These are phyloP conservation scores for Tetrahymena borealis DNA, from an alignment of 73 alveolate genomes.

Conservation along the genomic window DNA sequence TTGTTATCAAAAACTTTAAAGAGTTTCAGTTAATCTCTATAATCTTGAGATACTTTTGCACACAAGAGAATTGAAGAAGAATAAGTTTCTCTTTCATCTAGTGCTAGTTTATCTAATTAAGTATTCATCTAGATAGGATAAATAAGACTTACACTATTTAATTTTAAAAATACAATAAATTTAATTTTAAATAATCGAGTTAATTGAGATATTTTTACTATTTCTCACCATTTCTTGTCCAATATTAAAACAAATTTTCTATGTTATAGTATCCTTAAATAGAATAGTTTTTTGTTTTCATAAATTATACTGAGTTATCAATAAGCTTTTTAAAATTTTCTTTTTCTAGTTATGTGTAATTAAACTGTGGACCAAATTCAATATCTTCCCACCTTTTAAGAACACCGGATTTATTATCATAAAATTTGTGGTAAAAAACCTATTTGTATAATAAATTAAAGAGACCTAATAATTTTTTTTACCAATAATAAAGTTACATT, in stretches of 20 bases:
- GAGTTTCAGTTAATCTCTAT: not conserved
- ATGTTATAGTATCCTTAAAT: not conserved
- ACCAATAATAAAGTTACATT: not conserved
- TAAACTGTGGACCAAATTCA: not conserved
- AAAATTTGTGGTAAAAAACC: not conserved
- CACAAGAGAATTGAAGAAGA: not conserved
- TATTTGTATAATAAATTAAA: not conserved
- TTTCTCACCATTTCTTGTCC: not conserved
- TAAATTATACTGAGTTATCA: not conserved
- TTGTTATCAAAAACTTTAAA: not conserved
- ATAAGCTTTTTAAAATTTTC: not conserved
- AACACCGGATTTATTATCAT: not conserved
- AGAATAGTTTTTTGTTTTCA: not conserved
- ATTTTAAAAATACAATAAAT: too few species aligned
- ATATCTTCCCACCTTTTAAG: not conserved
- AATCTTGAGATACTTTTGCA: not conserved
- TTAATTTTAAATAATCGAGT: too few species aligned
- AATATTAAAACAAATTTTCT: not conserved
- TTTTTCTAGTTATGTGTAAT: not conserved
- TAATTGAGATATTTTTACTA: too few species aligned
- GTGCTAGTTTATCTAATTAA: not conserved
- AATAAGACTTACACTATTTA: not conserved
- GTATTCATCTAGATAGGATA: not conserved
- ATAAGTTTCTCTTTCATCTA: not conserved
- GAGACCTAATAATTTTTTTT: not conserved